Percentiles rank a stretch among this genome's conserved stretches.
These are phyloP conservation scores for Xylariales sp. DNA, from an alignment of 2,329 filamentous ascomycete species.

Conservation along the genomic window DNA sequence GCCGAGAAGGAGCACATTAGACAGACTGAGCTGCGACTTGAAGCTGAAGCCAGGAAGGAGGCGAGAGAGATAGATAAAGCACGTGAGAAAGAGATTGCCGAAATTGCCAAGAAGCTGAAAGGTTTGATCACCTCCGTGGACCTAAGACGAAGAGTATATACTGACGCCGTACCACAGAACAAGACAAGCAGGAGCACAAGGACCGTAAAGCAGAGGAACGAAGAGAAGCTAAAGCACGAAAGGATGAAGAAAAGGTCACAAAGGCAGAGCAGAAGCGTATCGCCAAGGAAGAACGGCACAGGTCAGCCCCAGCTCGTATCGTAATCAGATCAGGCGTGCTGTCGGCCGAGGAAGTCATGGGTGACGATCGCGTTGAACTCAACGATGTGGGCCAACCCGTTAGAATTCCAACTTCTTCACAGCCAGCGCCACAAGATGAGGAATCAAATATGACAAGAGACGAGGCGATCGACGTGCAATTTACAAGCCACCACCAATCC, in stretches of 20 bases:
- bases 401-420: conserved; percentile 9
- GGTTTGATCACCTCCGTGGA: conserved; percentile 39
- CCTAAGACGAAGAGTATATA: too few relatives aligned
- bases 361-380: conserved; percentile 10
- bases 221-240: conserved; percentile 27
- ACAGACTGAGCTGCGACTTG: conserved; percentile 56
- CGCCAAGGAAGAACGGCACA: conserved; percentile 50
- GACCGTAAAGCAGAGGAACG: conserved; percentile 47
- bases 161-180: conserved; percentile 24
- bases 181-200: conserved; percentile 44
- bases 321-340: conserved; percentile 2
- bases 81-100: conserved; percentile 48
- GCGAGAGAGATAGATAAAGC: conserved; percentile 46
- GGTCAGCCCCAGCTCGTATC: conserved; percentile 26
- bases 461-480: conserved; percentile 9
- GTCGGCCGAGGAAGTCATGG: conserved; percentile 13
- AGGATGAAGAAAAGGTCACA: conserved; percentile 46
- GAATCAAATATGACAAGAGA: not conserved
- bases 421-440: conserved; percentile 5
- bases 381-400: conserved; percentile 20
- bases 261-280: conserved; percentile 50
- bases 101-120: conserved; percentile 50
- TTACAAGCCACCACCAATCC: conserved; percentile 11
- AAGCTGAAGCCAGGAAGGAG: conserved; percentile 61
- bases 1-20: conserved; percentile 68